Evolutionary conservation across 768 basidiomycete genomes (phyloP).

Genomic region (Dioszegia hungarica): DNA sequence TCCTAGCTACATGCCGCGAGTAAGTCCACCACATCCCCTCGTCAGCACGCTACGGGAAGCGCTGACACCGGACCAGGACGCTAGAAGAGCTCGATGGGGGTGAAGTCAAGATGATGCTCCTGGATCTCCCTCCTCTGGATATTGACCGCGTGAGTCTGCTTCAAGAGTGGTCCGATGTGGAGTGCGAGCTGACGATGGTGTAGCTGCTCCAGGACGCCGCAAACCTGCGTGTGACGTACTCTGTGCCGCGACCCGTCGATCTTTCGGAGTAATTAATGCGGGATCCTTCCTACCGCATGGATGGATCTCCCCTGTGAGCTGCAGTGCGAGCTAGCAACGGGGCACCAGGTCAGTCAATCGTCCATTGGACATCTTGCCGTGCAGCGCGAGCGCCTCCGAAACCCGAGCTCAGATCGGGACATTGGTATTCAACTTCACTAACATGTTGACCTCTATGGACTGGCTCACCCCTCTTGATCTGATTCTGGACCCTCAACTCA

Average conservation of each 20-base stretch:
- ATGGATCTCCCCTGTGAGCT: too few relatives aligned
- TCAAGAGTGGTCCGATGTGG: not conserved
- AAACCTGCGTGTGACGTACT: constrained; percentile 33
- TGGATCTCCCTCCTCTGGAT: constrained; percentile 41
- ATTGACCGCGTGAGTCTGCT: constrained; percentile 33
- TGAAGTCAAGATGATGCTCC: constrained; percentile 41
- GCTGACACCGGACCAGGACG: constrained; percentile 12
- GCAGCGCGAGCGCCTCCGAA: too few relatives aligned
- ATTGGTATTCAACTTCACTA: too few relatives aligned
- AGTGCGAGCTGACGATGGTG: not conserved
- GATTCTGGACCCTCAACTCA: too few relatives aligned
- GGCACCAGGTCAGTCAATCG: too few relatives aligned
- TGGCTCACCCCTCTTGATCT: too few relatives aligned
- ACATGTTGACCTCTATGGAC: too few relatives aligned
- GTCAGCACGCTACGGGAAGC: not conserved
- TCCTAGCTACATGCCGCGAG: constrained; percentile 41
- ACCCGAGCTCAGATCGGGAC: too few relatives aligned
- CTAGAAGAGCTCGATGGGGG: constrained; percentile 42
- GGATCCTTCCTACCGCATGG: too few relatives aligned
- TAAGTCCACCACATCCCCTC: constrained; percentile 9
- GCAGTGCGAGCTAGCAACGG: too few relatives aligned
- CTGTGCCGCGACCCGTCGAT: constrained; percentile 31
- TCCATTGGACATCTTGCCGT: too few relatives aligned
- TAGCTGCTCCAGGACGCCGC: constrained; percentile 42
- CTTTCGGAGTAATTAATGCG: too few relatives aligned